Conservation (phyloP, 495 filamentous ascomycete species). For the Aspergillus hancockii region DNA sequence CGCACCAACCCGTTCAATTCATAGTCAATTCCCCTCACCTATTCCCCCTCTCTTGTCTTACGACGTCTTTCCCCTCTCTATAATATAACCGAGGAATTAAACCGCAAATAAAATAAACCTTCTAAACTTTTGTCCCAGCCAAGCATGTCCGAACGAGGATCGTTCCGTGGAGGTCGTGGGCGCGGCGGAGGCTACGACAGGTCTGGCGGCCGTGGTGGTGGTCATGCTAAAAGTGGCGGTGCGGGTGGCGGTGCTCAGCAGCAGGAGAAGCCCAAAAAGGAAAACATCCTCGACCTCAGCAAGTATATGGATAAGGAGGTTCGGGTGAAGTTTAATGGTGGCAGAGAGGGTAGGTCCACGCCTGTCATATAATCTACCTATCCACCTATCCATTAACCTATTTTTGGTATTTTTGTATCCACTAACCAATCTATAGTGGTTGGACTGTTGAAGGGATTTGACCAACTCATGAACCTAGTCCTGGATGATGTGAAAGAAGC, state of each 20-base stretch:
- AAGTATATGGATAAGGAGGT: constrained; percentile 98
- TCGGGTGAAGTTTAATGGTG: constrained; percentile 93
- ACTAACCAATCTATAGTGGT: constrained; percentile 56
- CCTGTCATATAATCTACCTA: too few species aligned
- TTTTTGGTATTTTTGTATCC: constrained; percentile 6
- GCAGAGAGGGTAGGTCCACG: constrained; percentile 73
- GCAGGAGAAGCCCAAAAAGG: constrained; percentile 86
- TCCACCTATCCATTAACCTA: constrained; percentile 12
- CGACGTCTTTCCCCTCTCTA: neutral
- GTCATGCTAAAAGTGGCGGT: constrained; percentile 48
- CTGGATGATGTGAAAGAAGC: constrained; percentile 91
- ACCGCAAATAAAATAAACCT: constrained; percentile 1
- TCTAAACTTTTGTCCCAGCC: constrained; percentile 13
- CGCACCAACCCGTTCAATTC: neutral
- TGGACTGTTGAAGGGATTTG: constrained; percentile 89
- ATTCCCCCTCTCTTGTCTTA: neutral
- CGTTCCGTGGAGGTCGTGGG: constrained; percentile 58
- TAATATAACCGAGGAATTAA: constrained; percentile 8
- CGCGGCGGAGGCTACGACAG: constrained; percentile 42
- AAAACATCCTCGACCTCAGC: constrained; percentile 91
- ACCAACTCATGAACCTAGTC: constrained; percentile 96
- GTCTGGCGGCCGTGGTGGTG: constrained; percentile 44
- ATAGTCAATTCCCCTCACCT: neutral
- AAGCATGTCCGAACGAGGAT: constrained; percentile 69
- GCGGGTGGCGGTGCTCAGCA: constrained; percentile 47